Conservation (phyloP, 1,284 basidiomycete species). For the Ustilago hordei region DNA sequence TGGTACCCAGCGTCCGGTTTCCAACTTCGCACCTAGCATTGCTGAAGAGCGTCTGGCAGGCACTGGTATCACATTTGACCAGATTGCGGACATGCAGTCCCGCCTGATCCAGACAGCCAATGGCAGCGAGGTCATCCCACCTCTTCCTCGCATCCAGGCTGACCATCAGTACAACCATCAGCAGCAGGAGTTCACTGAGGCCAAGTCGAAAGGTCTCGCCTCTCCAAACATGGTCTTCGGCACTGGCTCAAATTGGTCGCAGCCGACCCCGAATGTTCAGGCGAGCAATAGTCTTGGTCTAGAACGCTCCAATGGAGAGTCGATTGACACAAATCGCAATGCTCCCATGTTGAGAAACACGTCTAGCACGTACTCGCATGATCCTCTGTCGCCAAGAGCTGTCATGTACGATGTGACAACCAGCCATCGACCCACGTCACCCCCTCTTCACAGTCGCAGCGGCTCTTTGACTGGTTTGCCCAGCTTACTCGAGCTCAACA, state of each 20-base stretch:
- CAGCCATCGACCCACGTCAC: conserved; percentile 62
- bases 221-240: conserved; percentile 37
- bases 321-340: conserved; percentile 4
- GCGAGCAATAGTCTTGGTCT: not conserved
- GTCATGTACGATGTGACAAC: conserved; percentile 66
- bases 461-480: conserved; percentile 50
- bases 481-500: conserved; percentile 51
- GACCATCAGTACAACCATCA: conserved; percentile 6
- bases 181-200: conserved; percentile 31
- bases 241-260: conserved; percentile 16
- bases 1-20: conserved; percentile 25
- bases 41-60: conserved; percentile 43
- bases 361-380: conserved; percentile 22
- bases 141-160: conserved; percentile 21
- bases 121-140: conserved; percentile 15
- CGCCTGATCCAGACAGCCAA: conserved; percentile 51
- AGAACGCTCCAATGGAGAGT: not conserved
- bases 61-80: conserved; percentile 53
- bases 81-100: conserved; percentile 56
- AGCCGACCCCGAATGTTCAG: conserved; percentile 1
- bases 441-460: conserved; percentile 44
- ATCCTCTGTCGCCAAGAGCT: conserved; percentile 38
- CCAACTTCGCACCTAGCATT: conserved; percentile 29
- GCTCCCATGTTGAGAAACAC: conserved; percentile 13
- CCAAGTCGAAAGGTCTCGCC: conserved; percentile 42